Base-by-base conservation (phyloP, 2,329 filamentous ascomycete species). In the Alternaria postmessia region DNA sequence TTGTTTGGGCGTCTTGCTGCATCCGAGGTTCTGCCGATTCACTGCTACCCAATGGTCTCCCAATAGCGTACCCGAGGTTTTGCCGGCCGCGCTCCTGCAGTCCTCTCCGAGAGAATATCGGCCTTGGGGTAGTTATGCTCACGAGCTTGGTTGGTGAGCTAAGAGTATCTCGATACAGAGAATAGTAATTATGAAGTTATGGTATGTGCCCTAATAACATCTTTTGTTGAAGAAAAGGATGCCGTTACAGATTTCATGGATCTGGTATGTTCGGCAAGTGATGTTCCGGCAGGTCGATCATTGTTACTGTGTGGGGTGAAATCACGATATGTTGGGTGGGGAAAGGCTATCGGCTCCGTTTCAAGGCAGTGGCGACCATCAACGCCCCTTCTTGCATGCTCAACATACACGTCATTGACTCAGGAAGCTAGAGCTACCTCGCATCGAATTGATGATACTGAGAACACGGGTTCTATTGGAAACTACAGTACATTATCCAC, bases 401-500 rank as follows among this genome's bases (percentile, higher is more conserved):
- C 8, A 46, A 30, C 7, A 9, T 46, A 28, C 14, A 18, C 16
- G 3, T 30, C 43, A 46, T 46, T 18, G 7, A 18, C 16, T 32
- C 5, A 8, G n/a, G 11, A 22, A 48, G 44, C 28, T 34, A 7
- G 24, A 49, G 30, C 2, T 24, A 18, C 30, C 7, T 24, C 24
- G 20, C 20, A 42, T 9, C 5, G 4, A 7, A 42, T 7, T 24
- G 20, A 16, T 16, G 12, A 42, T 24, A 24, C 12, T 24, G 20
- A 20, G 20, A 42, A 24, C 11, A 20, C 39, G 4, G 18, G 11
- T 16, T 16, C 3, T 16, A 3, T 42, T 16, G 7, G 12, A 12
- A 6, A 24, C 52, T 59, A 75, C 5, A 75, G 43, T 18, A 71
- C 65, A 22, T 72, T 61, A 1, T 77, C 72, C 7, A 64, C 61